These are phyloP conservation scores for Lentinula detonsa DNA, from an alignment of 768 basidiomycete genomes.

Conservation along the genomic window DNA sequence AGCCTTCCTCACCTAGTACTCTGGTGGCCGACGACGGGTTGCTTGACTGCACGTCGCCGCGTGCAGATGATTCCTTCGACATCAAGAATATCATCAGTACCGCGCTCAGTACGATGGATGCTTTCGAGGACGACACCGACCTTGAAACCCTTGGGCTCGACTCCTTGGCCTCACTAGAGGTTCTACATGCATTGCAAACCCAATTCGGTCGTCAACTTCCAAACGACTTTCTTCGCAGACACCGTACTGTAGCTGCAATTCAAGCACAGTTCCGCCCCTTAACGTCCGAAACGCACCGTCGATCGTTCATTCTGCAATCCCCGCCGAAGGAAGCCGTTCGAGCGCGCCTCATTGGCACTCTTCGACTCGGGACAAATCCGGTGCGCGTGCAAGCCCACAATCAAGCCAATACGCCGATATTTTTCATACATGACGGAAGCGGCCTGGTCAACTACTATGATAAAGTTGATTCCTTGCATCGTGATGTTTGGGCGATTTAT, in stretches of 20 bases:
- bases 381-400: slow-evolving; percentile 27
- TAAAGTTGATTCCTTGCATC: slow-evolving; percentile 36
- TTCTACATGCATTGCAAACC: slow-evolving; percentile 38
- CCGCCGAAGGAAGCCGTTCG: not conserved
- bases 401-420: slow-evolving; percentile 31
- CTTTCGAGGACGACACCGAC: slow-evolving; percentile 38
- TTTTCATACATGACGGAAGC: slow-evolving; percentile 72
- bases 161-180: slow-evolving; percentile 61
- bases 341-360: slow-evolving; percentile 11
- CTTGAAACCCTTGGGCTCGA: slow-evolving; percentile 54
- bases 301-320: not conserved
- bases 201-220: slow-evolving; percentile 39
- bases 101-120: slow-evolving; percentile 33
- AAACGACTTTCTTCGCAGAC: slow-evolving; percentile 31
- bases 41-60: slow-evolving; percentile 13
- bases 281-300: not conserved
- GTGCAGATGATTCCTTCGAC: slow-evolving; percentile 17
- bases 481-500: slow-evolving; percentile 55
- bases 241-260: slow-evolving; percentile 33
- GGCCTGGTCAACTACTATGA: slow-evolving; percentile 50
- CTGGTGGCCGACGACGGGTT: slow-evolving; percentile 30
- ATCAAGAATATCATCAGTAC: slow-evolving; percentile 35
- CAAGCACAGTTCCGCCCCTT: slow-evolving; percentile 11
- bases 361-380: slow-evolving; percentile 22
- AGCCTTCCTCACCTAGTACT: slow-evolving; percentile 30